These are phyloP conservation scores for Hypoxylon sp. DNA, from an alignment of 2,329 filamentous ascomycete species.

Conservation along the genomic window DNA sequence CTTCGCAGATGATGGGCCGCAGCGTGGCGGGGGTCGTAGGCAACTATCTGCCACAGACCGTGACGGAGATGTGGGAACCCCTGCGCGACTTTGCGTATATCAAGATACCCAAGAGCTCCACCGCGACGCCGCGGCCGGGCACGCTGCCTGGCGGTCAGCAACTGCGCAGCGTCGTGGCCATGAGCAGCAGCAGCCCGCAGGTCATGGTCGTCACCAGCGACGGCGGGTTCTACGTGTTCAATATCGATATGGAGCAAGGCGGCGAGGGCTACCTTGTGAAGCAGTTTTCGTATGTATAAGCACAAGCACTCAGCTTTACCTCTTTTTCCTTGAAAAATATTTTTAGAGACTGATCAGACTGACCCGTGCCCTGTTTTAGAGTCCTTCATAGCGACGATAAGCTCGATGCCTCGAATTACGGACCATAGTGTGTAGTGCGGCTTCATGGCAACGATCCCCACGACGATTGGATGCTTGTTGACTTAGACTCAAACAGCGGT, in stretches of 20 bases:
- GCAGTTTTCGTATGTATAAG: constrained; percentile 81
- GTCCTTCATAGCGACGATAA: constrained; percentile 64
- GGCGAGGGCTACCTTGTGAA: constrained; percentile 92
- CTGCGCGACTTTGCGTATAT: constrained; percentile 95
- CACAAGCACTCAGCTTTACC: background rate
- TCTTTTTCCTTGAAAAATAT: background rate
- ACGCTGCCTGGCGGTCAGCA: constrained; percentile 51
- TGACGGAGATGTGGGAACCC: constrained; percentile 98
- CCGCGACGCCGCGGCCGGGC: constrained; percentile 44
- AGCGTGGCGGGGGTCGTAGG: constrained; percentile 88
- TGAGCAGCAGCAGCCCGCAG: constrained; percentile 93
- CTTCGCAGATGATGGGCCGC: constrained; percentile 91
- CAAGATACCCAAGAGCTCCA: constrained; percentile 75
- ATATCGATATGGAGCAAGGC: constrained; percentile 91
- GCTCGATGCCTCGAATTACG: constrained; percentile 58
- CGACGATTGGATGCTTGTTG: background rate
- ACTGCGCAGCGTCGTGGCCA: constrained; percentile 90
- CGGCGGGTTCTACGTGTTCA: constrained; percentile 93
- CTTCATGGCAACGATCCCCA: background rate
- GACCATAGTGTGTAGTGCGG: constrained; percentile 43
- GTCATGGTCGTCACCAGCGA: constrained; percentile 99
- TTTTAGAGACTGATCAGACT: background rate
- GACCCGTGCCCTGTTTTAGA: constrained; percentile 44
- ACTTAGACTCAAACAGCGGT: background rate
- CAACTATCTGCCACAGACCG: constrained; percentile 89